These are phyloP conservation scores for Melaleuca alternifolia DNA, from an alignment of 345 rosid species.

Conservation along the genomic window DNA sequence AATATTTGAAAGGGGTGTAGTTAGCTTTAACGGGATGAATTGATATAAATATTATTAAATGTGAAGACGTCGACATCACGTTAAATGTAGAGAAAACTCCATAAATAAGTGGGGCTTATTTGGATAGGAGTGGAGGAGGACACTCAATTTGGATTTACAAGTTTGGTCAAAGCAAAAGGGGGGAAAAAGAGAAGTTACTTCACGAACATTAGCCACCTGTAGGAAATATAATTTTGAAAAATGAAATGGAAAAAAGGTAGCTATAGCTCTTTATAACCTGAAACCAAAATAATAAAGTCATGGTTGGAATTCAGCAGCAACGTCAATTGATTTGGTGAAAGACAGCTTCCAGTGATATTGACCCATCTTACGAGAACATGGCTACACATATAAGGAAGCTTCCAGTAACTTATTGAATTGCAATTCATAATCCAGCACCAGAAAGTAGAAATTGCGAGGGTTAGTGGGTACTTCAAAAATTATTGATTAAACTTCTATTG, in stretches of 20 bases:
- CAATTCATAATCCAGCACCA: fast-evolving
- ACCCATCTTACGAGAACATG: not conserved
- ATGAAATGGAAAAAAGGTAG: not conserved
- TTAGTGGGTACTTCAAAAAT: not conserved
- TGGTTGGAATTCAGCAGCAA: not conserved
- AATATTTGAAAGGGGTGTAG: not conserved
- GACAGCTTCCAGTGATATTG: not conserved
- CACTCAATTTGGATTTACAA: not conserved
- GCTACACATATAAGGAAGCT: not conserved
- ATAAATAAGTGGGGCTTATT: not conserved
- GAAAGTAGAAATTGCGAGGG: not conserved
- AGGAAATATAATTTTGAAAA: not conserved
- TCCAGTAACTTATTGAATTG: not conserved
- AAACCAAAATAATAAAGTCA: not conserved
- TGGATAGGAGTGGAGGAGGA: not conserved
- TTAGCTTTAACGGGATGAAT: not conserved
- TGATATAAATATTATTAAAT: not conserved
- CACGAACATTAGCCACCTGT: not conserved
- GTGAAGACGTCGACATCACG: not conserved
- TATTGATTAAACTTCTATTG: not conserved
- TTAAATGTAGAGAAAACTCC: not conserved
- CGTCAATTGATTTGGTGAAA: not conserved
- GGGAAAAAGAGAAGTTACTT: not conserved
- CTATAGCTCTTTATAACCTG: not conserved
- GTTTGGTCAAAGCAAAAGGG: not conserved